Evolutionary conservation across 805 yeast genomes (phyloP).

Genomic region (Yarrowia yakushimensis): DNA sequence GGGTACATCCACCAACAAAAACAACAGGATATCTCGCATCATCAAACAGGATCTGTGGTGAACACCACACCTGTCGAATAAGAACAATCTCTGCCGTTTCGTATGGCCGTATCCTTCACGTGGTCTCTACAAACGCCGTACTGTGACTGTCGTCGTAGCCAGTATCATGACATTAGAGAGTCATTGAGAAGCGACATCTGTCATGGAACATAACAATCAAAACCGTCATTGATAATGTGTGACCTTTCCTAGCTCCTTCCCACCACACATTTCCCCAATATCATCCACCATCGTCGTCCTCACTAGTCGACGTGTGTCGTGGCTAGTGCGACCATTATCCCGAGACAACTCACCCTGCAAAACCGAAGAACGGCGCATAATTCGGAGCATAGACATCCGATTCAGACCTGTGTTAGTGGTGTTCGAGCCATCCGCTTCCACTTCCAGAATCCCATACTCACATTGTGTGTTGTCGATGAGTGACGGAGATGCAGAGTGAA

Average conservation of each 20-base stretch:
- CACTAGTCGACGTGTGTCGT: background rate
- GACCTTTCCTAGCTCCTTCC: too few relatives aligned
- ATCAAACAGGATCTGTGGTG: too few relatives aligned
- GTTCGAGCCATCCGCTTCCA: background rate
- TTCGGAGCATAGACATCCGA: slow-evolving; percentile 72
- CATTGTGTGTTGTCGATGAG: slow-evolving; percentile 24
- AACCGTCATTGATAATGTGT: too few relatives aligned
- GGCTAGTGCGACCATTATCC: background rate
- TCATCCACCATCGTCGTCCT: background rate
- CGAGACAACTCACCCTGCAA: slow-evolving; percentile 66
- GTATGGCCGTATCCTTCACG: too few relatives aligned
- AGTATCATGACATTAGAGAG: background rate
- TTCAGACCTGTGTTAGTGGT: slow-evolving; percentile 36
- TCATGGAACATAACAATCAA: background rate
- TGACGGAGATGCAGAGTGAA: slow-evolving; percentile 12
- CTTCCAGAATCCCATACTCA: background rate
- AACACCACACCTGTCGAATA: too few relatives aligned
- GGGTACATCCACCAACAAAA: too few relatives aligned
- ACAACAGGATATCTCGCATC: too few relatives aligned
- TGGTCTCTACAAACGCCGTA: background rate
- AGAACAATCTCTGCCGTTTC: too few relatives aligned
- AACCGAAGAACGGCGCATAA: slow-evolving; percentile 96
- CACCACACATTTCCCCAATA: background rate
- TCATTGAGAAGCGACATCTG: background rate
- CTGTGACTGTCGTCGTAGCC: background rate